phyloP scores from a whole-genome alignment of 1,284 basidiomycete species.

The Tilletia setariae region DNA sequence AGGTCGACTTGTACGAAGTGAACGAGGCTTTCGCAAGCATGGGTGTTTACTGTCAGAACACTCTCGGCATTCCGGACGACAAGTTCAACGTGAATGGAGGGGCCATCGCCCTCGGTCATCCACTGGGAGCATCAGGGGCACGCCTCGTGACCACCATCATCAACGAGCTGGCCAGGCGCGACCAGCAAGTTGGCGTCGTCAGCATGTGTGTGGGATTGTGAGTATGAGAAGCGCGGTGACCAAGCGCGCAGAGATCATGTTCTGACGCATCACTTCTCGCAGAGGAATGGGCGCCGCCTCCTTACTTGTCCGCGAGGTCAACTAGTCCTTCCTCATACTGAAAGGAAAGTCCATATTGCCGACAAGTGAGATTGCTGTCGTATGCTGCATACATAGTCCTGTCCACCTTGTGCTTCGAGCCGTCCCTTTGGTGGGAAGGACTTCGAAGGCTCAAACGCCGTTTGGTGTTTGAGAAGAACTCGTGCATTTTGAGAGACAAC shows the following conservation, averaged over 20 bases:
- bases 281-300: conserved; percentile 12
- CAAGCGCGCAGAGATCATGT: neutral
- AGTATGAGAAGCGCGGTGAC: neutral
- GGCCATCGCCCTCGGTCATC: conserved; percentile 51
- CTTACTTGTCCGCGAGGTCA: neutral
- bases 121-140: conserved; percentile 48
- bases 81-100: conserved; percentile 53
- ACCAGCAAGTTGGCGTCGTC: conserved; percentile 42
- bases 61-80: conserved; percentile 34
- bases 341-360: too few species aligned
- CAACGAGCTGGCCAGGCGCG: conserved; percentile 44
- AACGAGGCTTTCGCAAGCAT: conserved; percentile 52
- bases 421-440: too few species aligned
- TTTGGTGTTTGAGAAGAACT: too few species aligned
- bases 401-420: too few species aligned
- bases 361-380: too few species aligned
- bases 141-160: conserved; percentile 46
- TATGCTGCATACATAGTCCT: too few species aligned
- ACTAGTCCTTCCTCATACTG: neutral
- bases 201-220: conserved; percentile 33
- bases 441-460: too few species aligned
- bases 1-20: conserved; percentile 51
- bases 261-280: neutral
- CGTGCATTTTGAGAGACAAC: too few species aligned
- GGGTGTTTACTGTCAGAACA: conserved; percentile 41